Percentiles rank a stretch among this genome's conserved stretches.
phyloP scores from a whole-genome alignment of 441 rosid genomes.

The Erysimum cheiri region DNA sequence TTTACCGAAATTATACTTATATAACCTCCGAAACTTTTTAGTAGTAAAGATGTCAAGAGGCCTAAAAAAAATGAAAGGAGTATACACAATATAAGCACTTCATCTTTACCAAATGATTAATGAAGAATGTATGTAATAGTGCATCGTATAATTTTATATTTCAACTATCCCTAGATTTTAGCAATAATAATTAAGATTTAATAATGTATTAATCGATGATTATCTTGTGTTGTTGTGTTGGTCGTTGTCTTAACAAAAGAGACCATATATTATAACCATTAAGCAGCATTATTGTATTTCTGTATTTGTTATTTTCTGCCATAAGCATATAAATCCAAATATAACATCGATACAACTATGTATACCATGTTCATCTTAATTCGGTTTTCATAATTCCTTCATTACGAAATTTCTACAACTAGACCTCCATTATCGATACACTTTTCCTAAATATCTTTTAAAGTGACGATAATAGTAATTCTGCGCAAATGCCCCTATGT shows the following conservation, averaged over 20 bases:
- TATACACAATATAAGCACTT: background rate
- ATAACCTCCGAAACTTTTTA: background rate
- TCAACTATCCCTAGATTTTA: conserved; percentile 46
- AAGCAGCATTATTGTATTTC: conserved; percentile 15
- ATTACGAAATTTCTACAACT: background rate
- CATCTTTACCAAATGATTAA: conserved; percentile 32
- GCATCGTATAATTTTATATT: conserved; percentile 28
- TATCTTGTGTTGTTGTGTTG: conserved; percentile 30
- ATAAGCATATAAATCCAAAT: conserved; percentile 22
- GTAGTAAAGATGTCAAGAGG: background rate
- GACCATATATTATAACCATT: conserved; percentile 9
- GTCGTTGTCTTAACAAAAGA: conserved; percentile 36
- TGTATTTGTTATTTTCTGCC: conserved; percentile 16
- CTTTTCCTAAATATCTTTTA: background rate
- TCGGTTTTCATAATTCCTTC: background rate
- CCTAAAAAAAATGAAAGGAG: background rate
- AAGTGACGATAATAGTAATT: conserved; percentile 1
- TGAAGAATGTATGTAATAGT: conserved; percentile 36
- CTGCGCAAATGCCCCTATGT: background rate
- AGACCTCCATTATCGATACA: background rate
- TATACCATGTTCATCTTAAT: conserved; percentile 14
- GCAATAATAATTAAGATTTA: conserved; percentile 28
- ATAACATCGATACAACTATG: conserved; percentile 13
- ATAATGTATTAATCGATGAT: conserved; percentile 27
- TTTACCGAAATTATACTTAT: background rate